These are phyloP conservation scores for Telfairia occidentalis DNA, from an alignment of 331 rosid genomes.

Conservation along the genomic window DNA sequence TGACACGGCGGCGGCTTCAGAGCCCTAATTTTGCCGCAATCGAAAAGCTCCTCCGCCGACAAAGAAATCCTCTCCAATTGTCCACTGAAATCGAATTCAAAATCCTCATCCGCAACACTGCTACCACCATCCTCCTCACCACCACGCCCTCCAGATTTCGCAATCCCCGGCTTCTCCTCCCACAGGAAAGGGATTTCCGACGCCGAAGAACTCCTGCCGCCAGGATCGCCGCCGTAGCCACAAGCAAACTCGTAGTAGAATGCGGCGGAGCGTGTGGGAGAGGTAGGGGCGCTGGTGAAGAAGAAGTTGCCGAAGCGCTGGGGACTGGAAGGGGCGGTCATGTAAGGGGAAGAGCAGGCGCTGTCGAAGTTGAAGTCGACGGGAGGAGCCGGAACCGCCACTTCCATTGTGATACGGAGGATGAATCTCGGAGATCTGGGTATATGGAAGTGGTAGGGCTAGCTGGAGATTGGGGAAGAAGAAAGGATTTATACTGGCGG, in stretches of 20 bases:
- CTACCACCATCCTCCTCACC: not conserved
- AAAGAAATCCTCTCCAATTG: constrained; percentile 34
- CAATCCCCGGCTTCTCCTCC: constrained; percentile 54
- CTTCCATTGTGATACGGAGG: constrained; percentile 32
- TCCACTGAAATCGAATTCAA: constrained; percentile 51
- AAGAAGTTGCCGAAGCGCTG: constrained; percentile 45
- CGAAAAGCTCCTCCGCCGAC: constrained; percentile 80
- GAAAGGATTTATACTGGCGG: constrained; percentile 8
- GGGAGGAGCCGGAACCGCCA: constrained; percentile 29
- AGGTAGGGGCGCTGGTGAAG: constrained; percentile 77
- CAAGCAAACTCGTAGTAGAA: constrained; percentile 17
- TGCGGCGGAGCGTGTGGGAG: constrained; percentile 42
- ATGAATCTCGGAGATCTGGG: not conserved
- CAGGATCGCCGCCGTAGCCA: not conserved
- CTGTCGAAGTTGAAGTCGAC: constrained; percentile 79
- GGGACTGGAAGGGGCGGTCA: constrained; percentile 85
- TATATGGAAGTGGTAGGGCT: not conserved
- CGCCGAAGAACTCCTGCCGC: not conserved
- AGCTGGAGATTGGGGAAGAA: not conserved
- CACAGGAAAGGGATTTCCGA: constrained; percentile 46
- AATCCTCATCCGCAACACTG: constrained; percentile 20
- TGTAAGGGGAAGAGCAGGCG: constrained; percentile 68
- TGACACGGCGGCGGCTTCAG: constrained; percentile 47
- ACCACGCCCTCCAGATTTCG: constrained; percentile 18
- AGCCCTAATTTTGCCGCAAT: constrained; percentile 66